These are phyloP conservation scores for Echinochloa phyllopogon DNA, from an alignment of 176 grass and related monocot species.

Conservation along the genomic window DNA sequence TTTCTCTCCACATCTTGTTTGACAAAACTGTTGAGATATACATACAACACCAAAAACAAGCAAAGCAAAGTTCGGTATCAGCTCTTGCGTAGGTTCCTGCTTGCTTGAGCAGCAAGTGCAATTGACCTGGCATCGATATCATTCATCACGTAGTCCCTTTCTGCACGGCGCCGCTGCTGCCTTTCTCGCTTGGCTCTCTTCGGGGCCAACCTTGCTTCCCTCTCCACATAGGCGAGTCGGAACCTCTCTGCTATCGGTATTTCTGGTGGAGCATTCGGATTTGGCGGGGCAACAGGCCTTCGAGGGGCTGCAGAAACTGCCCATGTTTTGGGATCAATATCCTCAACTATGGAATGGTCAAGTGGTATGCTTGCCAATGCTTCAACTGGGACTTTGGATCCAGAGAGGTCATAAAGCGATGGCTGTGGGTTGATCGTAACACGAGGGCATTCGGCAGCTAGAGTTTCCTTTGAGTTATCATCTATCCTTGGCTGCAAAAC, in stretches of 20 bases:
- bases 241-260: conserved; percentile 81
- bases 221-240: conserved; percentile 74
- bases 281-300: conserved; percentile 21
- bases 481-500: conserved; percentile 77
- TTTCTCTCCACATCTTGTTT: background rate
- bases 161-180: conserved; percentile 68
- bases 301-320: conserved; percentile 54
- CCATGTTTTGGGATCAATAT: conserved; percentile 90
- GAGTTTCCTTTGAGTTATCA: conserved; percentile 71
- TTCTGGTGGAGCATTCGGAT: conserved; percentile 40
- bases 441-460: conserved; percentile 75
- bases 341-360: conserved; percentile 68
- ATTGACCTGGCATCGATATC: conserved; percentile 73
- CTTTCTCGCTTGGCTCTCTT: conserved; percentile 87
- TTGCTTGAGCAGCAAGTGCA: conserved; percentile 72
- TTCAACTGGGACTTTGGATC: conserved; percentile 63
- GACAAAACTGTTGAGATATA: background rate
- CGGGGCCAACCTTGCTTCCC: conserved; percentile 79
- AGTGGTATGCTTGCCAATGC: conserved; percentile 65
- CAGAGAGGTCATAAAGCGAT: conserved; percentile 53
- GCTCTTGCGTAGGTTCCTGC: conserved; percentile 67
- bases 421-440: conserved; percentile 72
- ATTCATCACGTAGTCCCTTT: conserved; percentile 68
- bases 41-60: conserved; percentile 29
- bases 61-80: background rate